phyloP scores from a whole-genome alignment of 2,329 filamentous ascomycete genomes.

The Arthrinium phaeospermum region DNA sequence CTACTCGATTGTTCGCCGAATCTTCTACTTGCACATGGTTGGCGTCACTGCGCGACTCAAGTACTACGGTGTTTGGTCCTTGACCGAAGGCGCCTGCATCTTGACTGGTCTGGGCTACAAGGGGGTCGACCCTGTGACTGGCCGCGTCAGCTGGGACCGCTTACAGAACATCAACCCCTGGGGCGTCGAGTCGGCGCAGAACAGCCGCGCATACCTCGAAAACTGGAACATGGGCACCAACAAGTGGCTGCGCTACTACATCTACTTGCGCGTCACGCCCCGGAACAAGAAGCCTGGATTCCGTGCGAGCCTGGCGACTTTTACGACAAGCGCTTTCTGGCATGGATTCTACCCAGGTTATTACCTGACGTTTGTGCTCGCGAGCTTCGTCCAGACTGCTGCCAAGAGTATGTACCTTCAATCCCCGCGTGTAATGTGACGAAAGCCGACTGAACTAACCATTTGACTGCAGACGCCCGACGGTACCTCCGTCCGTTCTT shows the following conservation, averaged over 20 bases:
- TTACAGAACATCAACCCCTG: slow-evolving; percentile 88
- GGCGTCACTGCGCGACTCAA: slow-evolving; percentile 84
- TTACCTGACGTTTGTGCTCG: slow-evolving; percentile 88
- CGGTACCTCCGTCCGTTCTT: slow-evolving; percentile 93
- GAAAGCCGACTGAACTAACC: background rate
- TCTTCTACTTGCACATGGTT: slow-evolving; percentile 84
- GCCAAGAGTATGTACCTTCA: slow-evolving; percentile 81
- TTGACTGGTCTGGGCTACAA: slow-evolving; percentile 93
- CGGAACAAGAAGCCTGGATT: slow-evolving; percentile 97
- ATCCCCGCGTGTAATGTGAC: slow-evolving; percentile 19
- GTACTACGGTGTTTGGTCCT: slow-evolving; percentile 94
- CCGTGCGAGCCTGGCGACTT: slow-evolving; percentile 90
- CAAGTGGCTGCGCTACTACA: slow-evolving; percentile 92
- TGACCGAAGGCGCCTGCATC: slow-evolving; percentile 95
- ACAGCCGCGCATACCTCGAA: slow-evolving; percentile 87
- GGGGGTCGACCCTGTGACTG: slow-evolving; percentile 83
- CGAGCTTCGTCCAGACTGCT: slow-evolving; percentile 87
- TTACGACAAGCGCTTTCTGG: slow-evolving; percentile 94
- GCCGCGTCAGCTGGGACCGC: slow-evolving; percentile 85
- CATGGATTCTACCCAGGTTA: slow-evolving; percentile 98
- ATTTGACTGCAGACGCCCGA: slow-evolving; percentile 72
- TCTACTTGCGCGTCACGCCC: slow-evolving; percentile 94
- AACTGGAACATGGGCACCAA: slow-evolving; percentile 99
- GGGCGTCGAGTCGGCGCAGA: slow-evolving; percentile 88
- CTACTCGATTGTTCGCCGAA: slow-evolving; percentile 71